Percentiles rank a stretch among this genome's conserved stretches.
phyloP scores from a whole-genome alignment of 2,329 filamentous ascomycete species.

The Colletotrichum scovillei region DNA sequence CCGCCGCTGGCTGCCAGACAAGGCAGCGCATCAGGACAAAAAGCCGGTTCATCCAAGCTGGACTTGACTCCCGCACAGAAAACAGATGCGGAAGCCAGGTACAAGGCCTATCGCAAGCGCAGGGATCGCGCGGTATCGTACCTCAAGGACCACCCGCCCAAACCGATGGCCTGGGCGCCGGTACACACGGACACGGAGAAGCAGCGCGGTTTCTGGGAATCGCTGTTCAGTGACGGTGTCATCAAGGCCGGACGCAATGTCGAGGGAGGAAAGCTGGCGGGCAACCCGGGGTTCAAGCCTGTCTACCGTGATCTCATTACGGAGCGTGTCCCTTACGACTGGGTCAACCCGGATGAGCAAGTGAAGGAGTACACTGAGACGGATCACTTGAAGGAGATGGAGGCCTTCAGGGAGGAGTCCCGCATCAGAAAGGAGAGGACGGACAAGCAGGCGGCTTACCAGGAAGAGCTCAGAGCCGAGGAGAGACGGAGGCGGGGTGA shows the following conservation, averaged over 20 bases:
- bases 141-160: conserved; percentile 27
- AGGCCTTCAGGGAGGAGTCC: conserved; percentile 20
- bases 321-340: conserved; percentile 27
- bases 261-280: conserved; percentile 2
- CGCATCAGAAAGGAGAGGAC: conserved; percentile 21
- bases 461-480: conserved; percentile 21
- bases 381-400: conserved; percentile 27
- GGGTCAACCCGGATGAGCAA: conserved; percentile 26
- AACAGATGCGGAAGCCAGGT: conserved; percentile 18
- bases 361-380: conserved; percentile 1
- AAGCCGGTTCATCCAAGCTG: background rate
- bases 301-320: conserved; percentile 32
- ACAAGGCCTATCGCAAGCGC: conserved; percentile 28
- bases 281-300: conserved; percentile 26
- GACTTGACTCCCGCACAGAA: conserved; percentile 19
- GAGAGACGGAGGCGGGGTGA: conserved; percentile 18
- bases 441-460: conserved; percentile 16
- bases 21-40: background rate
- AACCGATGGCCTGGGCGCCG: conserved; percentile 28
- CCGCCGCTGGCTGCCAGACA: background rate
- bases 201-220: background rate
- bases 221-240: conserved; percentile 2
- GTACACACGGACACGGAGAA: background rate
- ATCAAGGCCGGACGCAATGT: conserved; percentile 17
- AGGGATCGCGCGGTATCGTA: conserved; percentile 28